Base-by-base conservation (phyloP, 1,284 basidiomycete genomes). In the Ustilago sp. region DNA sequence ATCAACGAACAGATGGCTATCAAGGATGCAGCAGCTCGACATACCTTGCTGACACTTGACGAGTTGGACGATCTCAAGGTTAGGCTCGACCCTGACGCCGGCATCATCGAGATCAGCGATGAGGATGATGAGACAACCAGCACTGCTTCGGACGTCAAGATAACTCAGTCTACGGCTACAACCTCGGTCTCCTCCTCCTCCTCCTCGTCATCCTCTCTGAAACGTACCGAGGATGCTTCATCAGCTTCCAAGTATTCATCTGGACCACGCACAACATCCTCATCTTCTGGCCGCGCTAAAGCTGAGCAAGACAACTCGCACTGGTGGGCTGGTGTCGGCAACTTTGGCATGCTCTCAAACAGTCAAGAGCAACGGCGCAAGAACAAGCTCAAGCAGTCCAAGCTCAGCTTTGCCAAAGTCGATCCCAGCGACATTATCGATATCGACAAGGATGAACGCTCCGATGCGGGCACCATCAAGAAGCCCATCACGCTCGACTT, bases 1-100 rank as follows among this genome's bases (percentile, higher is more conserved):
- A 68, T 85, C 65, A 69, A 77, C 57, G 73, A 74, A 57, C 83
- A 85, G 74, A 76, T 83, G 64, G 65, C 53, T 8, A 77, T 82
- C 58, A 61, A 79, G 53, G 61, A 80, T 11, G 66, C 65, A 0
- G 48, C 65, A 5, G 68, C 67, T n/a, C 70, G 82, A 51, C 73
- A 72, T 38, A 84, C 82, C 15, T 67, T 83, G 31, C 77, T 83
- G 6, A 61, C 74, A 17, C 70, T 77, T 38, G 68, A 76, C 36
- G 78, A 85, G 63, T 80, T 85, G 4, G 69, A 72, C 23, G 69
- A 82, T 53, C 79, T 85, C 57, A 68, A 79, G 48, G 60, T 74
- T n/a, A 68, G 65, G 15, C 74, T 77, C 35, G 76, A 75, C 35
- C 67, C 74, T 34, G 63, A 53, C 23, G 38, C 61, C 1, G 71